Conservation (phyloP, 2,329 filamentous ascomycete species). For the Hortaea sp. region DNA sequence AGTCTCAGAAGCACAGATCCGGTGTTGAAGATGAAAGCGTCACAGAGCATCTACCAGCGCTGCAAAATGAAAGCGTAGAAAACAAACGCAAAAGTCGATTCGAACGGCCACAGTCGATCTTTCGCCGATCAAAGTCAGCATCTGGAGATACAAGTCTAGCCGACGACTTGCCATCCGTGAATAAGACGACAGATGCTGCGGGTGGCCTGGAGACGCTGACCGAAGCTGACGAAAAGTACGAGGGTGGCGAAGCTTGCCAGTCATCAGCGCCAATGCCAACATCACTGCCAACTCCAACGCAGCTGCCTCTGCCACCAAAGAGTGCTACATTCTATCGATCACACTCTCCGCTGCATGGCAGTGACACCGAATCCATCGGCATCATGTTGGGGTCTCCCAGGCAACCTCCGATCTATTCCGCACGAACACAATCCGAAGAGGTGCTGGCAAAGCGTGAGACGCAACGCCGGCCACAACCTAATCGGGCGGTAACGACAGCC, state of each 20-base stretch:
- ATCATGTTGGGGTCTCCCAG: slow-evolving; percentile 14
- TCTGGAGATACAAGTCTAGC: not conserved
- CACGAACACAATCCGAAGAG: slow-evolving; percentile 13
- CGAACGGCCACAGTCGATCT: slow-evolving; percentile 2
- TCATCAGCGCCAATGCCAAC: slow-evolving; percentile 21
- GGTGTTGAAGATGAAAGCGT: not conserved
- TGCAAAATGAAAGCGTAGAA: not conserved
- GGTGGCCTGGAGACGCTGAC: not conserved
- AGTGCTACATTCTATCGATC: slow-evolving; percentile 10
- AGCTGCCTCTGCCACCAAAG: slow-evolving; percentile 7
- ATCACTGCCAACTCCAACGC: not conserved
- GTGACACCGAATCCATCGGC: slow-evolving; percentile 10
- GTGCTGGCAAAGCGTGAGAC: slow-evolving; percentile 3
- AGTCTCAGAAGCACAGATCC: slow-evolving; percentile 2
- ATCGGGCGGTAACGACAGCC: not conserved
- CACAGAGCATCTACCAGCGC: not conserved
- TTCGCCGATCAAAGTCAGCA: slow-evolving; percentile 3
- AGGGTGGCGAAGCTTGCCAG: slow-evolving; percentile 16
- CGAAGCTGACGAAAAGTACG: slow-evolving; percentile 13
- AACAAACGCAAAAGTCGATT: not conserved
- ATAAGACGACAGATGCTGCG: not conserved
- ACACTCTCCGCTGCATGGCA: slow-evolving; percentile 4
- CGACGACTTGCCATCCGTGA: not conserved
- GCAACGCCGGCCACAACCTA: slow-evolving; percentile 4
- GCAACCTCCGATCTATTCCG: slow-evolving; percentile 12